Percentiles rank a stretch among this genome's conserved stretches.
phyloP scores from a whole-genome alignment of 768 basidiomycete genomes.

The Mycena floridula region DNA sequence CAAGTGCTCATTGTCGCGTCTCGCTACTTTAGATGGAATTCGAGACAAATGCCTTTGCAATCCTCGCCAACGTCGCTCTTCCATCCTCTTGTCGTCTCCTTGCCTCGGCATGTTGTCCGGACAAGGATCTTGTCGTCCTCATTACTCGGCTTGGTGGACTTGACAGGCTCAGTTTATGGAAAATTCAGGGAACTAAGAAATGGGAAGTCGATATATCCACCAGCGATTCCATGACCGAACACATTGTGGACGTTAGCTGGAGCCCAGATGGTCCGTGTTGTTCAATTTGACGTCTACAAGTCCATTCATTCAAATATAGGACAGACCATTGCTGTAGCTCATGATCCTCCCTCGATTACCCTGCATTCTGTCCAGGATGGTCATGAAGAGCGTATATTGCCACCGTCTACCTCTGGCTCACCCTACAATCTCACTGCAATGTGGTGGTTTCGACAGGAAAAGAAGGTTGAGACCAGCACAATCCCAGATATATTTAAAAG shows the following conservation, averaged over 20 bases:
- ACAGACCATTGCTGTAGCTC: constrained; percentile 66
- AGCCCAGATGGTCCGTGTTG: constrained; percentile 66
- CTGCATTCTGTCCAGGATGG: constrained; percentile 81
- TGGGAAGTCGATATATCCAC: constrained; percentile 72
- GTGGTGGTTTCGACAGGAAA: constrained; percentile 69
- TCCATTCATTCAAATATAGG: too few species aligned
- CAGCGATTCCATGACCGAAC: constrained; percentile 36
- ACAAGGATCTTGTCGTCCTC: constrained; percentile 73
- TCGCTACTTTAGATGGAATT: too few species aligned
- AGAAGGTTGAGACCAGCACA: constrained; percentile 25
- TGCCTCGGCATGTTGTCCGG: constrained; percentile 70
- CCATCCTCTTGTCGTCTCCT: constrained; percentile 54
- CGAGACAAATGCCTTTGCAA: constrained; percentile 43
- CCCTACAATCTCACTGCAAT: constrained; percentile 37
- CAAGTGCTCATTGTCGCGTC: too few species aligned
- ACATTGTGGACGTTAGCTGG: constrained; percentile 64
- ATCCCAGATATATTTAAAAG: constrained; percentile 78
- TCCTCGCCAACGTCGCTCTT: constrained; percentile 51
- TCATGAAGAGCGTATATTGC: constrained; percentile 41
- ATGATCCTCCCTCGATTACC: constrained; percentile 60
- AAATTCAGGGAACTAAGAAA: constrained; percentile 69
- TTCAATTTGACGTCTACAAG: constrained; percentile 1
- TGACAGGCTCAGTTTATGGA: constrained; percentile 75
- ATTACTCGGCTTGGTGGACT: constrained; percentile 61
- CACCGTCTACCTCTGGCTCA: constrained; percentile 21